Evolutionary conservation across 139 green algal species (phyloP).

Genomic region (Chlorella vulgaris): DNA sequence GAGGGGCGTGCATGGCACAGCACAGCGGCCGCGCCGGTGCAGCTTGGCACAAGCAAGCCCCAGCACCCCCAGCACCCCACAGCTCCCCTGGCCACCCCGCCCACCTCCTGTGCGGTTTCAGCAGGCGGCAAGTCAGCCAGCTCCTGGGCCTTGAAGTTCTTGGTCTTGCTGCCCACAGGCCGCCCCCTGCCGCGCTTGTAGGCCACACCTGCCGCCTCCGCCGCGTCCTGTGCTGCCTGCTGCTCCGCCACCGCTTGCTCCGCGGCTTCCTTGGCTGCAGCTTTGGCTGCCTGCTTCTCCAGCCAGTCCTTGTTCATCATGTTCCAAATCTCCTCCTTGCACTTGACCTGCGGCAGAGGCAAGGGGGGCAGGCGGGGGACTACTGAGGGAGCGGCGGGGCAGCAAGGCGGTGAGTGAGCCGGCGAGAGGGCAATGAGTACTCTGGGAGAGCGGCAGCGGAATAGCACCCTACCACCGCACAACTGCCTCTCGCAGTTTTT

Average conservation of each 20-base stretch:
- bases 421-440: too few species aligned
- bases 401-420: not conserved
- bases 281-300: conserved; percentile 51
- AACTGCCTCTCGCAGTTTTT: too few species aligned
- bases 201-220: conserved; percentile 41
- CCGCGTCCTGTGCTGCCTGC: conserved; percentile 35
- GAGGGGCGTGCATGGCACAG: not conserved
- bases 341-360: conserved; percentile 29
- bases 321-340: conserved; percentile 59
- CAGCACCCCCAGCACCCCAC: too few species aligned
- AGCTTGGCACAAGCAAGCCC: not conserved
- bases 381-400: not conserved
- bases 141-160: not conserved
- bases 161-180: conserved; percentile 45
- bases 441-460: too few species aligned
- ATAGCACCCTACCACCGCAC: too few species aligned
- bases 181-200: conserved; percentile 55
- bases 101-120: conserved; percentile 45
- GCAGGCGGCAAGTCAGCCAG: conserved; percentile 39
- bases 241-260: conserved; percentile 35
- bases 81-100: not conserved
- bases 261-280: conserved; percentile 38
- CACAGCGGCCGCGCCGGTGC: not conserved
- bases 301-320: conserved; percentile 59
- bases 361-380: not conserved